phyloP scores from a whole-genome alignment of 225 moss, liverwort and hornwort genomes.

The Bryum argenteum region DNA sequence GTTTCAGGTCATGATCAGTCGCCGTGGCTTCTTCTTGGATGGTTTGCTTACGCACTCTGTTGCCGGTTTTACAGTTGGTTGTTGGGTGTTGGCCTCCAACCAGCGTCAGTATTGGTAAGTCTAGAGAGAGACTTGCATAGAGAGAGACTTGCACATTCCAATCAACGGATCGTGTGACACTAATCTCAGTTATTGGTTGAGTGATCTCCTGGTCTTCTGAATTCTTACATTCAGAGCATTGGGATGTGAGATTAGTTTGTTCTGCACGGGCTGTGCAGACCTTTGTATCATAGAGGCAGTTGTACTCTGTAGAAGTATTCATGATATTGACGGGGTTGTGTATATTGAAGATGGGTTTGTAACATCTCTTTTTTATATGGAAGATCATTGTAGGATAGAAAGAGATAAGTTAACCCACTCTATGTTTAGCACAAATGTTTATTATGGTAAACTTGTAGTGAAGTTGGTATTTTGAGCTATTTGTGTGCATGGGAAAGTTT shows the following conservation, averaged over 20 bases:
- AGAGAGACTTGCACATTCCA: not conserved
- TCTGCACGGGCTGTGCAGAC: conserved; percentile 5
- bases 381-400: too few relatives aligned
- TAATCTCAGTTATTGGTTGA: not conserved
- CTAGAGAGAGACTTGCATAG: conserved; percentile 1
- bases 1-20: conserved; percentile 70
- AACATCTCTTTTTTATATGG: too few relatives aligned
- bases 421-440: too few relatives aligned
- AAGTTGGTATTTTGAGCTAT: too few relatives aligned
- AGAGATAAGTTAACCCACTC: too few relatives aligned
- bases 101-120: conserved; percentile 79
- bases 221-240: not conserved
- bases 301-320: not conserved
- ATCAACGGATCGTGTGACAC: conserved; percentile 22
- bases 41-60: conserved; percentile 66
- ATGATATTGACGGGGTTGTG: conserved; percentile 5
- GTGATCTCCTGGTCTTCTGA: not conserved
- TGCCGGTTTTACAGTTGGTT: conserved; percentile 66
- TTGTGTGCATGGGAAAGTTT: too few relatives aligned
- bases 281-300: conserved; percentile 19
- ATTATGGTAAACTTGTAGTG: too few relatives aligned
- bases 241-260: not conserved
- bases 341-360: not conserved
- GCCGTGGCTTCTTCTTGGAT: conserved; percentile 75
- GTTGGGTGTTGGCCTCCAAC: conserved; percentile 73